These are phyloP conservation scores for Epichloe hybrida DNA, from an alignment of 2,329 filamentous ascomycete genomes.

Conservation along the genomic window DNA sequence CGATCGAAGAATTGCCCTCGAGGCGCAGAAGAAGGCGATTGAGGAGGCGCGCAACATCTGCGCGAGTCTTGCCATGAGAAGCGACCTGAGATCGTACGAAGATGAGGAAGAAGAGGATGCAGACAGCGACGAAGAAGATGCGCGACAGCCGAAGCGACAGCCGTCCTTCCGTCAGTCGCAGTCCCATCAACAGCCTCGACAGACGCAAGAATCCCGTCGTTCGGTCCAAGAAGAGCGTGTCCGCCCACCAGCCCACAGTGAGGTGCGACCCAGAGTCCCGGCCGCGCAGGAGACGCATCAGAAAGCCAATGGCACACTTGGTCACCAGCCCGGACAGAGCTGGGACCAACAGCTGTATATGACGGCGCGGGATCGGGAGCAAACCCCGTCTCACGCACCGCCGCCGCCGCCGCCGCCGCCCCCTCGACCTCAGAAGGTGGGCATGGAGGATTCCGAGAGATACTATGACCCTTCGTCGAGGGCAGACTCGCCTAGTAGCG, in stretches of 20 bases:
- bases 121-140: conserved; percentile 18
- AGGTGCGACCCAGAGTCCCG: conserved; percentile 10
- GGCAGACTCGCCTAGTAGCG: conserved; percentile 6
- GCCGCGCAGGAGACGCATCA: conserved; percentile 11
- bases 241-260: not conserved
- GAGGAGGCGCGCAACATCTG: conserved; percentile 37
- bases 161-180: conserved; percentile 2
- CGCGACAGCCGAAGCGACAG: conserved; percentile 2
- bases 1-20: conserved; percentile 33
- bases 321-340: conserved; percentile 10
- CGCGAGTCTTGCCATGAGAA: conserved; percentile 37
- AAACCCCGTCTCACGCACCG: conserved; percentile 15
- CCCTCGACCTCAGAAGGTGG: conserved; percentile 24
- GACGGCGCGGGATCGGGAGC: conserved; percentile 16
- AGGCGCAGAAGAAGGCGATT: conserved; percentile 35
- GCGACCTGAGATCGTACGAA: conserved; percentile 29
- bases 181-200: conserved; percentile 5
- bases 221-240: conserved; percentile 3
- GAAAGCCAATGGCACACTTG: conserved; percentile 9
- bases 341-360: conserved; percentile 5
- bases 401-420: conserved; percentile 25
- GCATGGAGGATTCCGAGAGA: conserved; percentile 20
- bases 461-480: conserved; percentile 18
- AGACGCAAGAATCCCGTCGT: conserved; percentile 2
- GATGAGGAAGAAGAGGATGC: conserved; percentile 22